phyloP scores from a whole-genome alignment of 2,329 filamentous ascomycete species.

The Alternaria sp. region DNA sequence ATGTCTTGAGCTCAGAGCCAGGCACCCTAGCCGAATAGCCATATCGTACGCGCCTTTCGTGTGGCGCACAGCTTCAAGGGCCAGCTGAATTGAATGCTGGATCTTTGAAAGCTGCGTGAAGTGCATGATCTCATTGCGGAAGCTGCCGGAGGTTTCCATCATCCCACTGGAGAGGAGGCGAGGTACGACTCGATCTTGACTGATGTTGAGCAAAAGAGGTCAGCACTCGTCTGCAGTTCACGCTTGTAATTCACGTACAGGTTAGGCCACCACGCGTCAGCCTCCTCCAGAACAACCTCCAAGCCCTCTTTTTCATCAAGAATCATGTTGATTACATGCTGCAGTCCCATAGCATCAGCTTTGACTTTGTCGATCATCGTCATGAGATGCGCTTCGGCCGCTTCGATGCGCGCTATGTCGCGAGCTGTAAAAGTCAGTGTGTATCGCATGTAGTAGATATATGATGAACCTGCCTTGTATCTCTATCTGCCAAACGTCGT shows the following conservation, averaged over 20 bases:
- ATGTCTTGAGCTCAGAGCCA: slow-evolving; percentile 27
- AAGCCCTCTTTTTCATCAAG: slow-evolving; percentile 36
- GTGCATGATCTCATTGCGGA: slow-evolving; percentile 23
- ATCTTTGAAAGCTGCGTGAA: slow-evolving; percentile 19
- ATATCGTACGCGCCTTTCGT: slow-evolving; percentile 38
- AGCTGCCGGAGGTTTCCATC: slow-evolving; percentile 30
- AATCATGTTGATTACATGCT: slow-evolving; percentile 27
- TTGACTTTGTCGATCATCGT: slow-evolving; percentile 30
- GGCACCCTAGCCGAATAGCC: slow-evolving; percentile 33
- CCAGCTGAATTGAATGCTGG: slow-evolving; percentile 20
- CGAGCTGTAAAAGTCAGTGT: slow-evolving; percentile 4
- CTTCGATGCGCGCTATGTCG: slow-evolving; percentile 17
- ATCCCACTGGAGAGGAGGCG: slow-evolving; percentile 11
- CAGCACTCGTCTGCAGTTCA: not conserved
- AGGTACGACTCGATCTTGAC: slow-evolving; percentile 26
- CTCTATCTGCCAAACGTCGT: slow-evolving; percentile 23
- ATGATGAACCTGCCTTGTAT: slow-evolving; percentile 13
- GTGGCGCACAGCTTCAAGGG: slow-evolving; percentile 30
- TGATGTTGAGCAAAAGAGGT: not conserved
- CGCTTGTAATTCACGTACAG: not conserved
- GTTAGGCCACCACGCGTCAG: slow-evolving; percentile 38
- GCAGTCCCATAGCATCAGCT: slow-evolving; percentile 12
- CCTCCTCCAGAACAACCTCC: slow-evolving; percentile 23
- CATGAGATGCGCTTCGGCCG: slow-evolving; percentile 28
- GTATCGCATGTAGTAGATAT: not conserved